A percentile compares a stretch with the other conserved stretches of the same genome.
These are phyloP conservation scores for Mycena epipterygia DNA, from an alignment of 768 basidiomycete genomes.

Conservation along the genomic window DNA sequence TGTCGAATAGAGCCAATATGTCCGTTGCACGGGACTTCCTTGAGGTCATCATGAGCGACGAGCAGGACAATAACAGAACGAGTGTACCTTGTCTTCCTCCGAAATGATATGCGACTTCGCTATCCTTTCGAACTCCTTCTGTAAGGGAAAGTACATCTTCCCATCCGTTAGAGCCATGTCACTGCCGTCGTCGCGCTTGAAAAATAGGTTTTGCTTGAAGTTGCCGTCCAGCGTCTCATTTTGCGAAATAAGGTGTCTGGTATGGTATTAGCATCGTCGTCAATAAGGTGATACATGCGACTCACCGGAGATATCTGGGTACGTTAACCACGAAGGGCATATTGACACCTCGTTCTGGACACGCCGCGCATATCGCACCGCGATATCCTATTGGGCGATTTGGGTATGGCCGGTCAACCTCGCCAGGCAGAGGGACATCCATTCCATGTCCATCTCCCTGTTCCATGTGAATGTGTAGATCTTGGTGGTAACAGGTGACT, in stretches of 20 bases:
- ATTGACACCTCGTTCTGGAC: slow-evolving; percentile 19
- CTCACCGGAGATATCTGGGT: neutral
- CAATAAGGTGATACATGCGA: neutral
- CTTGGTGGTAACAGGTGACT: too few species aligned
- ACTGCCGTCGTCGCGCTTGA: slow-evolving; percentile 17
- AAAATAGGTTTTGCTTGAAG: slow-evolving; percentile 13
- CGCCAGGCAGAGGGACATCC: too few species aligned
- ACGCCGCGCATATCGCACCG: too few species aligned
- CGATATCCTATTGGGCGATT: too few species aligned
- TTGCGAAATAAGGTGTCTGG: slow-evolving; percentile 8
- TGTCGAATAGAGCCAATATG: slow-evolving; percentile 16
- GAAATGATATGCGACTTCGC: neutral
- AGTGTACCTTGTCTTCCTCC: neutral
- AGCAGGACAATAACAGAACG: too few species aligned
- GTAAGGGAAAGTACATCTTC: neutral
- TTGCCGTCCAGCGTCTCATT: neutral
- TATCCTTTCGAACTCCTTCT: neutral
- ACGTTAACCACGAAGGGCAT: neutral
- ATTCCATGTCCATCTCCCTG: too few species aligned
- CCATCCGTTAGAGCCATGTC: slow-evolving; percentile 1
- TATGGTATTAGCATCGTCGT: neutral
- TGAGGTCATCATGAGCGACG: neutral
- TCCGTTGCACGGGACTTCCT: slow-evolving; percentile 1
- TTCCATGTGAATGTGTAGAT: too few species aligned
- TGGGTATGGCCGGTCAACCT: too few species aligned